These are phyloP conservation scores for Dorcoceras hygrometricum DNA, from an alignment of 257 asterid genomes.

Conservation along the genomic window DNA sequence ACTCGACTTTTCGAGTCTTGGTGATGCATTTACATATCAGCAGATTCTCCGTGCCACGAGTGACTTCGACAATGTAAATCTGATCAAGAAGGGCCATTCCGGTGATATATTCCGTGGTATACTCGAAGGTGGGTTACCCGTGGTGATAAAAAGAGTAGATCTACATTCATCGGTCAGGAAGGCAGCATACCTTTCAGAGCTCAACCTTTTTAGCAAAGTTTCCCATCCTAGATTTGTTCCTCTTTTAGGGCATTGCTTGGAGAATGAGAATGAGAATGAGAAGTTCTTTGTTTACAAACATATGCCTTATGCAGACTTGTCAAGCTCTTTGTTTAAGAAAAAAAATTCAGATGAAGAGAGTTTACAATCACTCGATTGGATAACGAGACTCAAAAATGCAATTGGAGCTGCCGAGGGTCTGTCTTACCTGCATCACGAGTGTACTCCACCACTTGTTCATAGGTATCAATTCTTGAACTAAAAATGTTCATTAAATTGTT, in stretches of 20 bases:
- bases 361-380: conserved; percentile 24
- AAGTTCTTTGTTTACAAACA: conserved; percentile 24
- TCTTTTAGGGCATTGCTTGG: conserved; percentile 53
- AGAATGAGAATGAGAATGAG: conserved; percentile 48
- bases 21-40: conserved; percentile 52
- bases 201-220: conserved; percentile 44
- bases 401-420: conserved; percentile 29
- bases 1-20: conserved; percentile 55
- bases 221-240: conserved; percentile 55
- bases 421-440: conserved; percentile 26
- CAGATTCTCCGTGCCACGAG: conserved; percentile 48
- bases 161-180: conserved; percentile 31
- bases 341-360: conserved; percentile 22
- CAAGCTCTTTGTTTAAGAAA: conserved; percentile 44
- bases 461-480: conserved; percentile 30
- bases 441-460: conserved; percentile 48
- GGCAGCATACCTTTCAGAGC: conserved; percentile 39
- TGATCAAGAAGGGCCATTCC: conserved; percentile 51
- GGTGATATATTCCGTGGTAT: conserved; percentile 48
- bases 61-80: conserved; percentile 38
- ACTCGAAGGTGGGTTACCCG: conserved; percentile 41
- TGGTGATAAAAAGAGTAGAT: conserved; percentile 47
- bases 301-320: conserved; percentile 25
- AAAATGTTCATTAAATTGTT: too few species aligned
- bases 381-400: conserved; percentile 23